These are phyloP conservation scores for Colletotrichum destructivum DNA, from an alignment of 2,329 filamentous ascomycete genomes.

Conservation along the genomic window DNA sequence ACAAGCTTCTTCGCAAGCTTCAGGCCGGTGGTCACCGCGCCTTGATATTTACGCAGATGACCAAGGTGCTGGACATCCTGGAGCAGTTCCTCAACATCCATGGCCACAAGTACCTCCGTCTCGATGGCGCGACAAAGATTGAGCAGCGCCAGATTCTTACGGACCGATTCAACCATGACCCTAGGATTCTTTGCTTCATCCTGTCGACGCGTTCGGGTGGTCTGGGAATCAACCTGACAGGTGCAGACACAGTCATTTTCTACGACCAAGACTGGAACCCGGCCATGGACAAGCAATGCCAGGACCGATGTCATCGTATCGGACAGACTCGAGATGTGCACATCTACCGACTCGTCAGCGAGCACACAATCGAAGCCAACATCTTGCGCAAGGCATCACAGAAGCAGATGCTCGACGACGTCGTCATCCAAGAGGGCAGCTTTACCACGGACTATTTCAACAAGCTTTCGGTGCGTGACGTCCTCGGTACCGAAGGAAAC, in stretches of 20 bases:
- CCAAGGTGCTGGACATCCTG: conserved; percentile 95
- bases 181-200: conserved; percentile 94
- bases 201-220: conserved; percentile 94
- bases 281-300: conserved; percentile 99
- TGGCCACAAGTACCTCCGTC: conserved; percentile 93
- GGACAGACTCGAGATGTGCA: conserved; percentile 98
- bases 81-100: conserved; percentile 99
- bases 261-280: conserved; percentile 99
- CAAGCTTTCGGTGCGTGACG: conserved; percentile 80
- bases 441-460: conserved; percentile 98
- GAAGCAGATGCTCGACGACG: conserved; percentile 97
- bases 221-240: conserved; percentile 95
- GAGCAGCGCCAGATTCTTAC: conserved; percentile 96
- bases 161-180: conserved; percentile 96
- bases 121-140: conserved; percentile 96
- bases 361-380: conserved; percentile 97
- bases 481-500: conserved; percentile 70
- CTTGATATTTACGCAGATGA: conserved; percentile 99
- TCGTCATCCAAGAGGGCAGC: conserved; percentile 97
- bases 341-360: conserved; percentile 94
- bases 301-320: conserved; percentile 96
- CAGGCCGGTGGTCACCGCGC: conserved; percentile 93
- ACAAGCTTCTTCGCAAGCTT: conserved; percentile 86
- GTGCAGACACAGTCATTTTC: conserved; percentile 97
- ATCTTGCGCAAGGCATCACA: conserved; percentile 97